These are phyloP conservation scores for Alternaria gansuensis DNA, from an alignment of 2,329 filamentous ascomycete species.

Conservation along the genomic window DNA sequence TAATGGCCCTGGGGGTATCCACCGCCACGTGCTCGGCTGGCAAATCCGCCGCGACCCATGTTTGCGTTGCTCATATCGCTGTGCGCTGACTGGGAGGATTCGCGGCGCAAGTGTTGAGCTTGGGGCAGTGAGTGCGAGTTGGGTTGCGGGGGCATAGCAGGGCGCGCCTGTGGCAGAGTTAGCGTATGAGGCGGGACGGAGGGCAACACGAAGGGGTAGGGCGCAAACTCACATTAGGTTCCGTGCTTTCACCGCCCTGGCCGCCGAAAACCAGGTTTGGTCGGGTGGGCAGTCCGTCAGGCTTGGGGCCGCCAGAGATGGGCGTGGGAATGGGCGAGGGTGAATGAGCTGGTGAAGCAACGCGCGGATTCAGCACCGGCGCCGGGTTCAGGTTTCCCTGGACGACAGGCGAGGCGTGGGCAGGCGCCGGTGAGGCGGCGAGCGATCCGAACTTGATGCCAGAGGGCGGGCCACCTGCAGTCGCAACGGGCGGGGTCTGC, in stretches of 20 bases:
- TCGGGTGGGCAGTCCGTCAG: constrained; percentile 75
- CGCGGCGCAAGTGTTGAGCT: constrained; percentile 81
- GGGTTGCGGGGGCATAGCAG: constrained; percentile 64
- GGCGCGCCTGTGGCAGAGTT: constrained; percentile 67
- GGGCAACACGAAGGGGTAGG: constrained; percentile 4
- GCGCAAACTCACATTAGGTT: constrained; percentile 72
- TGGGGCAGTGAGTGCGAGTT: constrained; percentile 60
- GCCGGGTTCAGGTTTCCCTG: constrained; percentile 65
- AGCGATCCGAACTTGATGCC: constrained; percentile 84
- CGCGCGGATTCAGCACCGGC: constrained; percentile 69
- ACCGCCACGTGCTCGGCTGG: constrained; percentile 59
- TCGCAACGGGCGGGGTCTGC: constrained; percentile 70
- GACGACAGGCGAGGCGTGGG: constrained; percentile 72
- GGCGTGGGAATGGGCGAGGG: constrained; percentile 94
- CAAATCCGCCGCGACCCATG: constrained; percentile 53
- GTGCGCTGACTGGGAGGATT: constrained; percentile 85
- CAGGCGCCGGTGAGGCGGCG: constrained; percentile 67
- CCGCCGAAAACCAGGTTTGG: constrained; percentile 82
- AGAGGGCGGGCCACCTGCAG: constrained; percentile 55
- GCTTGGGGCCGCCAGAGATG: constrained; percentile 82
- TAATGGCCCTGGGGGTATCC: constrained; percentile 59
- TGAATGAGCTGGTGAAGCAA: constrained; percentile 85
- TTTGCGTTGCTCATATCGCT: constrained; percentile 72
- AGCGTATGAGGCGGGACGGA: constrained; percentile 19
- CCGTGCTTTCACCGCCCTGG: constrained; percentile 73